Percentiles rank a stretch among this genome's conserved stretches.
Conservation (phyloP, 2,329 filamentous ascomycete species). For the Exophiala sp. region DNA sequence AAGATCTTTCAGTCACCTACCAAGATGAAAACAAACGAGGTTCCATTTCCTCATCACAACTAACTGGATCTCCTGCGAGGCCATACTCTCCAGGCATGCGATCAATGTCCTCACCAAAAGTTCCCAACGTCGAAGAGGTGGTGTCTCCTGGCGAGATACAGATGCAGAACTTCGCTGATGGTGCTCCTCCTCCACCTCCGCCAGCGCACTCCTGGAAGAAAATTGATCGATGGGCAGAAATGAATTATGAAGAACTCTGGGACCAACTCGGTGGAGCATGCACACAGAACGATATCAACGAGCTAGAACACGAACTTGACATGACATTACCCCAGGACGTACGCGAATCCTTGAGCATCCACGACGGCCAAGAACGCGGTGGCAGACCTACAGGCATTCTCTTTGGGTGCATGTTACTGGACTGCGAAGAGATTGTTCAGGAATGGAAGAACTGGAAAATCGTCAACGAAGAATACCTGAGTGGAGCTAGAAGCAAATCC, state of each 20-base stretch:
- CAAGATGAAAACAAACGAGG: slow-evolving; percentile 66
- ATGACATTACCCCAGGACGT: slow-evolving; percentile 91
- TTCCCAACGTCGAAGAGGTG: slow-evolving; percentile 21
- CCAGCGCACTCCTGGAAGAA: slow-evolving; percentile 87
- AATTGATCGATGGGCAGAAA: slow-evolving; percentile 90
- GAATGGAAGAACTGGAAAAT: slow-evolving; percentile 96
- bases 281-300: slow-evolving; percentile 92
- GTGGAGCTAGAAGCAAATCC: slow-evolving; percentile 54
- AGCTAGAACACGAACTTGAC: slow-evolving; percentile 92
- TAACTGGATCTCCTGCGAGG: slow-evolving; percentile 56
- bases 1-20: slow-evolving; percentile 76
- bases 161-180: slow-evolving; percentile 94
- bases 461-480: slow-evolving; percentile 86
- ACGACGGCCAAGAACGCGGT: slow-evolving; percentile 96
- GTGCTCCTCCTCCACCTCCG: slow-evolving; percentile 82
- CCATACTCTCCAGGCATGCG: slow-evolving; percentile 90
- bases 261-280: slow-evolving; percentile 92
- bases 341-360: slow-evolving; percentile 81
- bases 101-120: slow-evolving; percentile 50
- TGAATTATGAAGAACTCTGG: slow-evolving; percentile 89
- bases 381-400: slow-evolving; percentile 88
- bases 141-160: slow-evolving; percentile 78
- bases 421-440: slow-evolving; percentile 96
- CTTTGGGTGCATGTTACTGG: slow-evolving; percentile 90
- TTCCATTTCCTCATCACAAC: slow-evolving; percentile 49